Percentiles rank a stretch among this genome's conserved stretches.
phyloP scores from a whole-genome alignment of 352 stramenopile genomes.

The Pythium myriotylum region DNA sequence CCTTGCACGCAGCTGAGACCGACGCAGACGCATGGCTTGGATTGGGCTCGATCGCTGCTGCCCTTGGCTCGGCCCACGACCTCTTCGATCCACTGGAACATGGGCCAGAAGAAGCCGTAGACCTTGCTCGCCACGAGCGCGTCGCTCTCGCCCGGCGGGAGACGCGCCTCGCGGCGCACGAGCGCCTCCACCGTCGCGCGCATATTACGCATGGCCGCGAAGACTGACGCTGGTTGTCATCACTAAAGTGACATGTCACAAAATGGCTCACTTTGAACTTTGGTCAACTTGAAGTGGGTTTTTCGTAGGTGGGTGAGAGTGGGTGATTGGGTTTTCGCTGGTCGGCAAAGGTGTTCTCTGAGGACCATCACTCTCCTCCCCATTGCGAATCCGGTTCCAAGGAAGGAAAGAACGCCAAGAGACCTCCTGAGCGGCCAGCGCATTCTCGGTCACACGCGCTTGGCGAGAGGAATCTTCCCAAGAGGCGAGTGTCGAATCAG shows the following conservation, averaged over 20 bases:
- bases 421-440: slow-evolving; percentile 14
- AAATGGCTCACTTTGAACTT: background rate
- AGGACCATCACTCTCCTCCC: slow-evolving; percentile 26
- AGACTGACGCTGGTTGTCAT: background rate
- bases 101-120: slow-evolving; percentile 75
- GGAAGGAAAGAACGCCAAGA: slow-evolving; percentile 19
- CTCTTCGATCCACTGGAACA: slow-evolving; percentile 73
- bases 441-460: slow-evolving; percentile 24
- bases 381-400: background rate
- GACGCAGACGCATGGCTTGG: slow-evolving; percentile 55
- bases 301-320: slow-evolving; percentile 9
- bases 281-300: slow-evolving; percentile 26
- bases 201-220: slow-evolving; percentile 16
- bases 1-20: slow-evolving; percentile 85
- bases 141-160: slow-evolving; percentile 26
- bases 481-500: background rate
- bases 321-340: slow-evolving; percentile 15
- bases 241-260: slow-evolving; percentile 12
- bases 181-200: slow-evolving; percentile 57
- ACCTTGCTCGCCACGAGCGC: slow-evolving; percentile 51
- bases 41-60: slow-evolving; percentile 13
- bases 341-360: slow-evolving; percentile 21
- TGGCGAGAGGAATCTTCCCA: background rate
- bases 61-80: slow-evolving; percentile 38
- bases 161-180: slow-evolving; percentile 47